These are phyloP conservation scores for Proteromonas lacertae DNA, from an alignment of 352 stramenopile genomes.

Conservation along the genomic window DNA sequence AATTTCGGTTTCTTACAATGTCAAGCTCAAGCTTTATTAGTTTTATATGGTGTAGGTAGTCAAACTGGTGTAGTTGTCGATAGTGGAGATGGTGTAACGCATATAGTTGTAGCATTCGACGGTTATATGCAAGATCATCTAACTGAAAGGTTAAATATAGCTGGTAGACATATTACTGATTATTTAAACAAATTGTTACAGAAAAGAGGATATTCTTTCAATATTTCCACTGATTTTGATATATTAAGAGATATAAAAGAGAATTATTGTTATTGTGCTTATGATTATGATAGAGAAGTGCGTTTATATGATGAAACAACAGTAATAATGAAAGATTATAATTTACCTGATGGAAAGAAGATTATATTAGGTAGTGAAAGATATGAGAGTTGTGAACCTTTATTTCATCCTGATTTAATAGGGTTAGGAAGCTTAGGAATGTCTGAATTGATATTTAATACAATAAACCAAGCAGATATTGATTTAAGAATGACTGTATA, in stretches of 20 bases:
- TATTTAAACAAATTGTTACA: conserved; percentile 64
- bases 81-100: conserved; percentile 57
- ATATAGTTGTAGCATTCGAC: conserved; percentile 52
- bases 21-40: conserved; percentile 57
- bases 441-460: conserved; percentile 83
- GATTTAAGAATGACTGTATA: conserved; percentile 77
- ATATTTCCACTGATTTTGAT: conserved; percentile 54
- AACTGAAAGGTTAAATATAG: conserved; percentile 50
- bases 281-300: conserved; percentile 34
- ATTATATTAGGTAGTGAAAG: conserved; percentile 65
- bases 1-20: conserved; percentile 45
- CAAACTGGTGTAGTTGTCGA: conserved; percentile 36
- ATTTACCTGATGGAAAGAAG: conserved; percentile 70
- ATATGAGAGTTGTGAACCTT: conserved; percentile 64
- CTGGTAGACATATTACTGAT: conserved; percentile 55
- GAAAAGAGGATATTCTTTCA: conserved; percentile 48
- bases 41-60: conserved; percentile 39
- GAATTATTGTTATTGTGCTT: conserved; percentile 58
- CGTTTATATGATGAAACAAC: conserved; percentile 35
- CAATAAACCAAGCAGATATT: conserved; percentile 76
- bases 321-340: conserved; percentile 48
- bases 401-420: conserved; percentile 83
- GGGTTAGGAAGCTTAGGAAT: conserved; percentile 72
- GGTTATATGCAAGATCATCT: conserved; percentile 47
- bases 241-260: conserved; percentile 67